Percentiles rank a stretch among this genome's conserved stretches.
Evolutionary conservation across 768 basidiomycete species (phyloP).

Genomic region (Termitomyces sp.): DNA sequence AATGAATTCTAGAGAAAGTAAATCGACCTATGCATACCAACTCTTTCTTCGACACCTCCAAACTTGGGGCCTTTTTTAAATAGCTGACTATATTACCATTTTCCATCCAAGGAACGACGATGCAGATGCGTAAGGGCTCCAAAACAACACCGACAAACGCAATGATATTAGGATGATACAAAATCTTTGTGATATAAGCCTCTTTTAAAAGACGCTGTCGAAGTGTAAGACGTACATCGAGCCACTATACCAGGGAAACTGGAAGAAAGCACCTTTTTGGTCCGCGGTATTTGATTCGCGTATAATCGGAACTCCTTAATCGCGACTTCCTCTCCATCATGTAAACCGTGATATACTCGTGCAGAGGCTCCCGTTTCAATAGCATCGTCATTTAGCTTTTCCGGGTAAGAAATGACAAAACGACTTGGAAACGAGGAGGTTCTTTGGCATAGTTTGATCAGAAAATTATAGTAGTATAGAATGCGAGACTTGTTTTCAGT

Average conservation of each 20-base stretch:
- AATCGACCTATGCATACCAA: conserved; percentile 1
- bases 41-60: conserved; percentile 7
- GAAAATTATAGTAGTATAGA: conserved; percentile 6
- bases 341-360: conserved; percentile 12
- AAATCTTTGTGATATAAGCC: conserved; percentile 15
- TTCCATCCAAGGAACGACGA: conserved; percentile 25
- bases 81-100: conserved; percentile 19
- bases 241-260: not conserved
- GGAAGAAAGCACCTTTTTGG: conserved; percentile 5
- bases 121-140: conserved; percentile 11
- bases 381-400: not conserved
- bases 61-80: not conserved
- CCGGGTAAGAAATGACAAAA: conserved; percentile 1
- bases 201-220: conserved; percentile 15
- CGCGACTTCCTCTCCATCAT: conserved; percentile 7
- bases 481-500: conserved; percentile 4
- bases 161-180: conserved; percentile 17
- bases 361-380: conserved; percentile 12
- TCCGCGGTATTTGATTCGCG: not conserved
- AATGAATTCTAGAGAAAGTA: not conserved
- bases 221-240: not conserved
- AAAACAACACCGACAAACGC: conserved; percentile 17
- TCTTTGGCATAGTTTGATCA: conserved; percentile 8
- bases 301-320: conserved; percentile 15
- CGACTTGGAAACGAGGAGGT: not conserved